These are phyloP conservation scores for Colletotrichum camelliae DNA, from an alignment of 2,329 filamentous ascomycete species.

Conservation along the genomic window DNA sequence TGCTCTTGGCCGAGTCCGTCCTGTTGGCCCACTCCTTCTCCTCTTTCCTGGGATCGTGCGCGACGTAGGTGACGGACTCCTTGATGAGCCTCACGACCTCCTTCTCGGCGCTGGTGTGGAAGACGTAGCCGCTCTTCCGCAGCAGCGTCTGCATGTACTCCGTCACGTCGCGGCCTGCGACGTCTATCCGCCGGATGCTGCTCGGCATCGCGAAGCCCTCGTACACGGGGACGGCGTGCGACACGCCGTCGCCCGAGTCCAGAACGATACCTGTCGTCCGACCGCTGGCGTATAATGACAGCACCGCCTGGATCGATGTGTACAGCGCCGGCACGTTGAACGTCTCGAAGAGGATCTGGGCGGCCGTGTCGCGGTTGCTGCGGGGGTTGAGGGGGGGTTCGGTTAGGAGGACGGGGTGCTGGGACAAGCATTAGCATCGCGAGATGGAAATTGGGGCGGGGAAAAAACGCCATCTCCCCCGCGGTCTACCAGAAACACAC, in stretches of 20 bases:
- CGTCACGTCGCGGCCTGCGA: conserved; percentile 94
- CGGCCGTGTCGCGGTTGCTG: conserved; percentile 93
- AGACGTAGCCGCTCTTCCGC: conserved; percentile 90
- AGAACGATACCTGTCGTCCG: conserved; percentile 96
- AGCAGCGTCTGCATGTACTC: conserved; percentile 92
- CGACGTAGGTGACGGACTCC: conserved; percentile 91
- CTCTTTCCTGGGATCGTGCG: conserved; percentile 87
- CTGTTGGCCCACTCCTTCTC: conserved; percentile 95
- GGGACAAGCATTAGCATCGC: conserved; percentile 21
- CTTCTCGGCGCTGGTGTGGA: conserved; percentile 98
- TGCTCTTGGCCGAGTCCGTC: conserved; percentile 72
- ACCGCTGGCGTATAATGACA: conserved; percentile 94
- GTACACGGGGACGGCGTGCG: conserved; percentile 96
- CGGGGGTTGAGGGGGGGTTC: conserved; percentile 95
- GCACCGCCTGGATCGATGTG: conserved; percentile 94
- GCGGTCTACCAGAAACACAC: not conserved
- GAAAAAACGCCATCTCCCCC: not conserved
- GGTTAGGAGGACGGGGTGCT: conserved; percentile 95
- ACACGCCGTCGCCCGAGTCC: conserved; percentile 94
- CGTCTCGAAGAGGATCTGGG: conserved; percentile 97
- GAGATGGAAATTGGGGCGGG: not conserved
- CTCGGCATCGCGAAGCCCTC: conserved; percentile 97
- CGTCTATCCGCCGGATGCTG: conserved; percentile 93
- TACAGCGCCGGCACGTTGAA: conserved; percentile 98
- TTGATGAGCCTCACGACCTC: conserved; percentile 98